Percentiles rank a stretch among this genome's conserved stretches.
phyloP scores from a whole-genome alignment of 495 filamentous ascomycete genomes.

The Daldinia bambusicola region DNA sequence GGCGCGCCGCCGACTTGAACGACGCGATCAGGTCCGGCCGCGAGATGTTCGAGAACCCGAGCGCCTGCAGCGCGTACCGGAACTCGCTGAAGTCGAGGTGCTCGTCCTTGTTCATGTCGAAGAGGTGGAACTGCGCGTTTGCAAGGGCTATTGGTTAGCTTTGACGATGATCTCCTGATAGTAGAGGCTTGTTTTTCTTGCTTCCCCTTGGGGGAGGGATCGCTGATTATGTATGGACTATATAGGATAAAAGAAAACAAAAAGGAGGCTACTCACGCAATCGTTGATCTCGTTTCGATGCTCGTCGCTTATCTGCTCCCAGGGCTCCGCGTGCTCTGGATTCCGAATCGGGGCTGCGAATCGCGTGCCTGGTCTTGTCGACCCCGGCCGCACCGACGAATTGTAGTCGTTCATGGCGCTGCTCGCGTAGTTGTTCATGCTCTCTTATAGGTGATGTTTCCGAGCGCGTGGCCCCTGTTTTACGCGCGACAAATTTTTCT shows the following conservation, averaged over 20 bases:
- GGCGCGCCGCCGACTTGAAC: conserved; percentile 76
- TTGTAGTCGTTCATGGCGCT: conserved; percentile 47
- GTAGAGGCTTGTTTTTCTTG: neutral
- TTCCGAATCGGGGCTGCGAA: conserved; percentile 48
- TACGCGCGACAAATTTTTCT: conserved; percentile 9
- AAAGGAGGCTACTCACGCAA: conserved; percentile 68
- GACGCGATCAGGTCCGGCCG: conserved; percentile 83
- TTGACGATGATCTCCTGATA: conserved; percentile 1
- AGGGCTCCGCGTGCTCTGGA: conserved; percentile 51
- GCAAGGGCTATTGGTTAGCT: conserved; percentile 23
- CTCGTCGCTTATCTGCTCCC: conserved; percentile 74
- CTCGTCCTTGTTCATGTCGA: conserved; percentile 95
- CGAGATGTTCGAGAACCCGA: conserved; percentile 84
- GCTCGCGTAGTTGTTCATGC: conserved; percentile 49
- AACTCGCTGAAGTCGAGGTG: conserved; percentile 97
- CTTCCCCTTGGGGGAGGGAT: neutral
- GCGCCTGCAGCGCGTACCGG: conserved; percentile 95
- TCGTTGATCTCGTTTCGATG: conserved; percentile 90
- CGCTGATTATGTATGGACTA: neutral
- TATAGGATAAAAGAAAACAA: neutral
- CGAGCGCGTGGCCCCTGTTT: conserved; percentile 25
- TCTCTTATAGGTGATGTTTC: conserved; percentile 18
- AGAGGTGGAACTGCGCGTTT: conserved; percentile 81
- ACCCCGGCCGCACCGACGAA: conserved; percentile 43
- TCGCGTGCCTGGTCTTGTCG: conserved; percentile 43